Percentiles rank a stretch among this genome's conserved stretches.
These are phyloP conservation scores for Annulohypoxylon stygium DNA, from an alignment of 495 filamentous ascomycete species.

Conservation along the genomic window DNA sequence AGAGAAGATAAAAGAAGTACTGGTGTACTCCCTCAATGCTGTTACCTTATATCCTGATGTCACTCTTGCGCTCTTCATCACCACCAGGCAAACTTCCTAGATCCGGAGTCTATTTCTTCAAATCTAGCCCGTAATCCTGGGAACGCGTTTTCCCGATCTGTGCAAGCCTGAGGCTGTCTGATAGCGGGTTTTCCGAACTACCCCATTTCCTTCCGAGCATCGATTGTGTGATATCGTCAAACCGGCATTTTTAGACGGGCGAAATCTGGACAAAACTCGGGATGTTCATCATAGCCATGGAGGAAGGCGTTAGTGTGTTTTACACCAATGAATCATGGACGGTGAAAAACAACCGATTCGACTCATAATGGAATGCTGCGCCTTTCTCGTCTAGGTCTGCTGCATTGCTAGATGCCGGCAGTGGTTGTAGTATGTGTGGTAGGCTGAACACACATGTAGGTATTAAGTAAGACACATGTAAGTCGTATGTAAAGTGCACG, in stretches of 20 bases:
- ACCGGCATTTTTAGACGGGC: conserved; percentile 38
- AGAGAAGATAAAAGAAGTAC: conserved; percentile 20
- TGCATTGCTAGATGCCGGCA: conserved; percentile 10
- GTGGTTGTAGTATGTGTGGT: conserved; percentile 1
- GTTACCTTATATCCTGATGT: conserved; percentile 36
- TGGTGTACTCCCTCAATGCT: background rate
- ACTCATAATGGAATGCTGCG: conserved; percentile 22
- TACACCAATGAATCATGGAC: conserved; percentile 6
- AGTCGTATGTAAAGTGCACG: conserved; percentile 1
- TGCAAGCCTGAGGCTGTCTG: conserved; percentile 10
- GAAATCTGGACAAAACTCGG: conserved; percentile 46
- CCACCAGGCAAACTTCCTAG: conserved; percentile 20
- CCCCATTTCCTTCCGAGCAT: conserved; percentile 27
- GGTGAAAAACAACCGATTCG: conserved; percentile 18
- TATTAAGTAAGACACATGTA: conserved; percentile 16
- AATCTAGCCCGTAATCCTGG: conserved; percentile 11
- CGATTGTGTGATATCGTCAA: conserved; percentile 42
- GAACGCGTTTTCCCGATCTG: conserved; percentile 22
- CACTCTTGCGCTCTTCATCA: conserved; percentile 34
- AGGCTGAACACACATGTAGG: background rate
- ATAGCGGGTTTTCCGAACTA: conserved; percentile 13
- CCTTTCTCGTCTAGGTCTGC: conserved; percentile 10
- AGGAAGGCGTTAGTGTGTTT: conserved; percentile 41
- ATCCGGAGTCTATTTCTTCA: conserved; percentile 20
- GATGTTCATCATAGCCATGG: conserved; percentile 38